Percentiles rank a stretch among this genome's conserved stretches.
phyloP scores from a whole-genome alignment of 2,329 filamentous ascomycete species.

The Hymenoscyphus salicellus region DNA sequence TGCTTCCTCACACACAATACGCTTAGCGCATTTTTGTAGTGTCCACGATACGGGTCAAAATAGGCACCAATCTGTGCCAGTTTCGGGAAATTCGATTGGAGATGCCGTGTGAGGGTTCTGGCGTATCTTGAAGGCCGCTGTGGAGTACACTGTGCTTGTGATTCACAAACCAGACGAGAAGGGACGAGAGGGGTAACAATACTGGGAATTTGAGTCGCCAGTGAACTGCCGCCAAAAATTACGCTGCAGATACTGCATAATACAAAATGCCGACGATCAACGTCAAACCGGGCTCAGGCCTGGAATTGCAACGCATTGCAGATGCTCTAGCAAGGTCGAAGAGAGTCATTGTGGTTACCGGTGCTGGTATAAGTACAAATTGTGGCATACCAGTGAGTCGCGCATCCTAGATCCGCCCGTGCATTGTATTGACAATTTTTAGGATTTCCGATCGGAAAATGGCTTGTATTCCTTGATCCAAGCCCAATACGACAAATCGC shows the following conservation, averaged over 20 bases:
- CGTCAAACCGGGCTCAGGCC: conserved; percentile 27
- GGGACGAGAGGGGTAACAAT: background rate
- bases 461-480: conserved; percentile 71
- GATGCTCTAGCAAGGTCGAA: conserved; percentile 61
- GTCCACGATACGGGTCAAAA: background rate
- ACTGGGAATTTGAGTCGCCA: background rate
- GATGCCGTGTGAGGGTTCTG: background rate
- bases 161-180: background rate
- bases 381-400: conserved; percentile 67
- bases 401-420: background rate
- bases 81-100: background rate
- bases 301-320: conserved; percentile 60
- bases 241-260: background rate
- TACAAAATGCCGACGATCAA: conserved; percentile 35
- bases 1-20: background rate
- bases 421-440: background rate
- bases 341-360: conserved; percentile 69
- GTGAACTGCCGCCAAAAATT: background rate
- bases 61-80: background rate
- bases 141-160: background rate
- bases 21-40: background rate
- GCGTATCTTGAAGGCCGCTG: background rate
- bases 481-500: conserved; percentile 56
- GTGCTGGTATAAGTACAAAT: conserved; percentile 72
- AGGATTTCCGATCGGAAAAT: conserved; percentile 72